Evolutionary conservation across 1,139 yeast species (phyloP), one percentile per base, ranked within the genome.

Genomic region (Suhomyces guaymorum): DNA sequence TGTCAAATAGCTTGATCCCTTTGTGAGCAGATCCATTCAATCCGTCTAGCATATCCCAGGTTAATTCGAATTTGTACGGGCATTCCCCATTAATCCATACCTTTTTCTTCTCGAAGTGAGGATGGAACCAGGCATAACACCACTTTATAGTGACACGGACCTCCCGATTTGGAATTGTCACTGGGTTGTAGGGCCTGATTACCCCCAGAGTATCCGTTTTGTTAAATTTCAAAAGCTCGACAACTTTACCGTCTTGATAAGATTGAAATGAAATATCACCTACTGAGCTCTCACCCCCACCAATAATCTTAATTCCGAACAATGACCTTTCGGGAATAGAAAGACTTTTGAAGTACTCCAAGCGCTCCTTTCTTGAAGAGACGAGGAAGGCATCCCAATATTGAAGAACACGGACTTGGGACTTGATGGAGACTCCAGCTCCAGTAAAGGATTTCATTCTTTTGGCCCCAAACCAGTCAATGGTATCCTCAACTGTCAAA

Each of bases 21-120:
- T 71, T 70, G 31, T 66, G 65, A 11, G 54, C 49, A 0, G 80
- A 68, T 1, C 95, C 96, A 42, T 71, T 72, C 46, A 69, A 70
- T 1, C 96, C 96, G 52, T 88, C 96, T 42, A 83, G 59, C 2
- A 78, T 72, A 3, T 66, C 64, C 94, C 90, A 83, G 5, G 40
- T 24, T 5, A 43, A 27, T 2, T 5, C 15, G 10, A 14, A 15
- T 16, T 23, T 26, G 11, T n/a, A 14, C 10, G 18, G 16, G 6
- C 7, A 7, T 14, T 7, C 3, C 6, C 30, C 28, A 4, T 25
- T 27, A 9, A 28, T 19, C 3, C 9, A 11, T 5, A 10, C 28
- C 12, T 20, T 14, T 7, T 29, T 13, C 11, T 22, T 19, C 18
- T 49, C 57, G 30, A 50, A 48, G 31, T 33, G 35, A 6, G 44